These are phyloP conservation scores for Aurantiochytrium sp. DNA, from an alignment of 108 stramenopile species.

Conservation along the genomic window DNA sequence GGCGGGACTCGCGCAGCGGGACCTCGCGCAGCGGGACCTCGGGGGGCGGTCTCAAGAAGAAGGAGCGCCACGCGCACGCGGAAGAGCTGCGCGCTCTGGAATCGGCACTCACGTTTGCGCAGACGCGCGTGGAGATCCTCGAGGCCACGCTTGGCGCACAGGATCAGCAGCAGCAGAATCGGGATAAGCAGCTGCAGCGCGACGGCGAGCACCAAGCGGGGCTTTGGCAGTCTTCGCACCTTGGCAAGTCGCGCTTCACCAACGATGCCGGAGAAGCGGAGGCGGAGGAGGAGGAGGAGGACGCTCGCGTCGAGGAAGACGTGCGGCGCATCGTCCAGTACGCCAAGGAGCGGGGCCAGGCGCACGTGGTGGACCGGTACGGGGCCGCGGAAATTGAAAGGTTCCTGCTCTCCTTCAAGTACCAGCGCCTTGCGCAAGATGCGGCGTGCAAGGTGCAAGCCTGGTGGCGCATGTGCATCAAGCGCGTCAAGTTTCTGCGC, in stretches of 20 bases:
- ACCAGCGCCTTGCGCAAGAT: not conserved
- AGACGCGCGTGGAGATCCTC: not conserved
- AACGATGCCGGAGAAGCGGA: too few species aligned
- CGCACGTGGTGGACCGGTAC: not conserved
- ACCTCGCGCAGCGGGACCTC: too few species aligned
- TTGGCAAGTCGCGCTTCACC: too few species aligned
- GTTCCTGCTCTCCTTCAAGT: not conserved
- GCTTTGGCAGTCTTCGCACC: too few species aligned
- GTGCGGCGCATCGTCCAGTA: not conserved
- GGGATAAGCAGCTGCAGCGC: too few species aligned
- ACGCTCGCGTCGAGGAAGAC: constrained; percentile 5
- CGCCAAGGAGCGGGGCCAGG: not conserved
- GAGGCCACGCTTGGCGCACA: not conserved
- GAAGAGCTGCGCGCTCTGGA: not conserved
- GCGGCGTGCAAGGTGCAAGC: not conserved
- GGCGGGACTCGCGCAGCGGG: too few species aligned
- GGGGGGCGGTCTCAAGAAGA: too few species aligned
- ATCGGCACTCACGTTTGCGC: not conserved
- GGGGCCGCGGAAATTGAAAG: not conserved
- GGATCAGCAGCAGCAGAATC: too few species aligned
- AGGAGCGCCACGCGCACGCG: not conserved
- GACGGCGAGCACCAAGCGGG: too few species aligned
- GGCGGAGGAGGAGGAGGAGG: not conserved
- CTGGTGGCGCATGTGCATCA: constrained; percentile 10
- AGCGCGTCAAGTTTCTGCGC: not conserved